Base-by-base conservation (phyloP, 1,139 yeast species). In the Nakaseomyces sp. region DNA sequence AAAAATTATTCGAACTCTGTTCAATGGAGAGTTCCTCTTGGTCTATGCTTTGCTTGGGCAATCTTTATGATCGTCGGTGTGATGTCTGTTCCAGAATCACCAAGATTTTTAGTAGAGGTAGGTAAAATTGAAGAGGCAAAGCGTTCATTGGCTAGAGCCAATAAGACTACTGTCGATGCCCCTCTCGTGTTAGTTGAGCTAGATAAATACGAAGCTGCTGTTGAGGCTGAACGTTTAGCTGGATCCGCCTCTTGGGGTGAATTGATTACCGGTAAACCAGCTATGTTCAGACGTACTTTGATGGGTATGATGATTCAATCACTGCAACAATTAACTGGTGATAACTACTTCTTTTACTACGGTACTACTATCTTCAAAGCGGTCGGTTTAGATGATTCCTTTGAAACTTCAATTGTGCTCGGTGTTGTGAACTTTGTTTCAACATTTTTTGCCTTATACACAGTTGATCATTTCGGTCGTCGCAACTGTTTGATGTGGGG, bases 371-470 rank as follows among this genome's bases (percentile, higher is more conserved):
- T 81, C 58, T 81, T 81, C 76, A 65, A 76, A 58, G 81, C 88
- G 52, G 84, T 81, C 53, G 89, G 91, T 55, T 66, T 82, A 60
- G 53, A 65, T 45, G 87, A 81, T 63, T 76, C 93, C 33, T 84
- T 78, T 67, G 73, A 79, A 63, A 81, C 89, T 15, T 73, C 89
- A 24, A 81, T 85, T 53, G 71, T 84, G 49, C 70, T 84, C 45
- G 91, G 91, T 69, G 71, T 79, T 50, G 86, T 84, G 50, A 84
- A 84, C 68, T 81, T 83, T 64, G 77, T 71, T 32, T 80, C 88
- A 18, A 83, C 93, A 4, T 76, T 82, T 54, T 68, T 73, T 40
- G 81, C 85, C 47, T 67, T 83, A 50, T 80, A 67, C 60, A 70
- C 76, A 46, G 82, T 82, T 55, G 87, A 81, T 60, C 71, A 67